phyloP scores from a whole-genome alignment of 371 early-diverging fungal genomes.

The Entomophthora muscae region DNA sequence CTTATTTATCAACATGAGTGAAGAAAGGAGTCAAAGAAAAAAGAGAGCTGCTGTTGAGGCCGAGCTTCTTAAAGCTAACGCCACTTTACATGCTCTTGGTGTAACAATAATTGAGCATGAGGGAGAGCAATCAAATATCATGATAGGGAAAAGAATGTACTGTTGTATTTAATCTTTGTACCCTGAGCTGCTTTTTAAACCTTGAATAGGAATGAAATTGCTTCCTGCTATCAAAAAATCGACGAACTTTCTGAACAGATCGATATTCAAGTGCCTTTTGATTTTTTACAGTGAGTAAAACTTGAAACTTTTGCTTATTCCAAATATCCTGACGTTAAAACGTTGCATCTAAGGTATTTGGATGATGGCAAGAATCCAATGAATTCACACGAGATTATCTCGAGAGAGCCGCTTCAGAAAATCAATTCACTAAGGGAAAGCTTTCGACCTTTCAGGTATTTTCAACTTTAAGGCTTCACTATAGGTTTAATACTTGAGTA shows the following conservation, averaged over 20 bases:
- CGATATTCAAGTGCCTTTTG: not conserved
- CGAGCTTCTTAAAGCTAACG: not conserved
- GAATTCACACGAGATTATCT: not conserved
- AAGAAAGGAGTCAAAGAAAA: not conserved
- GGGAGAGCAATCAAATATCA: not conserved
- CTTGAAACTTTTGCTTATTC: not conserved
- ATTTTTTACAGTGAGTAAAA: not conserved
- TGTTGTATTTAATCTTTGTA: not conserved
- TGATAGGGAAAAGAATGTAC: not conserved
- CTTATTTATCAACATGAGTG: not conserved
- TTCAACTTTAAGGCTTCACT: not conserved
- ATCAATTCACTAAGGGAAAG: conserved; percentile 1
- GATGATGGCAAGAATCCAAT: not conserved
- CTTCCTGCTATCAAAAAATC: not conserved
- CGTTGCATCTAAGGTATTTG: no score
- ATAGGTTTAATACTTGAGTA: not conserved
- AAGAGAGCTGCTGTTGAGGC: not conserved
- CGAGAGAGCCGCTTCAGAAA: not conserved
- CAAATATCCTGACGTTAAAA: not conserved
- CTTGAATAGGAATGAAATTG: not conserved
- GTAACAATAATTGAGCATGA: not conserved
- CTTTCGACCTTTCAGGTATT: not conserved
- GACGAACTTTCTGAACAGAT: not conserved
- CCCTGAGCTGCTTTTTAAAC: no score
- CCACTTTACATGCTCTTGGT: not conserved